Base-by-base conservation (phyloP, 1,284 basidiomycete genomes). In the Marasmius oreades region DNA sequence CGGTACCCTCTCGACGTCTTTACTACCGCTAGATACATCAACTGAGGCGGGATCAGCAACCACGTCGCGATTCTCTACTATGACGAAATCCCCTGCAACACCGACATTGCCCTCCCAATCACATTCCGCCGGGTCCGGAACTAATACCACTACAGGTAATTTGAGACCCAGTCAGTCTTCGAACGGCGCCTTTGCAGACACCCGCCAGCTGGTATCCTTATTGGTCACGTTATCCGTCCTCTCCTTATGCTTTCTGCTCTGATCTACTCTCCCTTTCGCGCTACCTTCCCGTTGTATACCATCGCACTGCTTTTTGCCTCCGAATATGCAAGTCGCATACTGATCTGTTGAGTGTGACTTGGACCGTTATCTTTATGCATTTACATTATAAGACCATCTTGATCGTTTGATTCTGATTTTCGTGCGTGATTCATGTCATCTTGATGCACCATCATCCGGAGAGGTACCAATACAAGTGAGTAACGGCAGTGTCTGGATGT, bases 1-100 rank as follows among this genome's bases (percentile, higher is more conserved):
- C 33, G 76, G 76, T 52, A 69, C 64, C 6, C 61, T 71, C 5
- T 65, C 66, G 23, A 70, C 70, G 11, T 67, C 66, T 43, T 55
- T 65, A 34, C 43, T 55, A 26, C 34, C 56, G 24, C 42, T 52
- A 7, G 51, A 42, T 24, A 55, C 45, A 44, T 53, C 53, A 43
- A 54, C 16, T n/a, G 16, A 42, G 20, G 3, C 39, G 39, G 33
- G 43, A 16, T 34, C 44, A 11, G 20, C 39, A 22, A 53, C 16
- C n/a, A 11, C 39, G 20, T 53, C 52, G 2, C 47, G 55, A 26
- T 56, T 56, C 39, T 26, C 48, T 16, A 56, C 55, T 16, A 36
- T 36, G 22, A 44, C 39, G 11, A 23, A 24, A 26, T 33, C 37
- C 16, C 47, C 47, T 33, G 14, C 28, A 11, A 44, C 42, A 18